Evolutionary conservation across 371 early-diverging fungal genomes (phyloP), one percentile per base, ranked within the genome.

Genomic region (Mortierella sp.): DNA sequence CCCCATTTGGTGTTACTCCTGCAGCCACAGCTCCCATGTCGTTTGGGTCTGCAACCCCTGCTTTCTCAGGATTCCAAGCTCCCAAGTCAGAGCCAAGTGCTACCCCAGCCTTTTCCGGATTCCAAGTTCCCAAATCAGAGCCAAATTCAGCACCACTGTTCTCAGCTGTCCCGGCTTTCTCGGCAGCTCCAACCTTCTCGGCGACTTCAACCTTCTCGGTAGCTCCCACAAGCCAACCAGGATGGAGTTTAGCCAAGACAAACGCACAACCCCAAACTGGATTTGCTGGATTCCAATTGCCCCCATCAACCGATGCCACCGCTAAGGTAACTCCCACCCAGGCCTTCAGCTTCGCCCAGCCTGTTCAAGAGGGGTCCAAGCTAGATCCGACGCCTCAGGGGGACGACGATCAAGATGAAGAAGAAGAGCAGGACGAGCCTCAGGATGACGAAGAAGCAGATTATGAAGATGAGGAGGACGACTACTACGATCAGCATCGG

Each of bases 281-380:
- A 13, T 80, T 83, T 31, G 34, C 77, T n/a, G 77, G 77, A 9
- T 84, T 84, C 42, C 80, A 77, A 45, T 16, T 75, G 11, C 82
- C 73, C 26, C 19, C 57, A 24, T 9, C 54, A 7, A 19, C 19
- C 19, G 31, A 38, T 19, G 75, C 68, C 9, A 13, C 65, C 44
- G 54, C 48, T 24, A 60, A 73, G 19, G 1, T 28, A 5, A 38
- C 77, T 13, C 45, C 72, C 5, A 21, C 45, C n/a, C 45, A 74
- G 10, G 63, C 77, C 11, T 74, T 75, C n/a, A 55, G 65, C 28
- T 58, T 74, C 10, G 54, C 74, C 19, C 48, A 70, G 2, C 63
- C 76, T 19, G 24, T n/a, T 24, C 55, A 73, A 13, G n/a, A 47
- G 57, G 75, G 45, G 13, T 7, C 24, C 24, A 77, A 80, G 26